Evolutionary conservation across 257 asterid species (phyloP), one percentile per base, ranked within the genome.

Genomic region (Capsicum chinense): DNA sequence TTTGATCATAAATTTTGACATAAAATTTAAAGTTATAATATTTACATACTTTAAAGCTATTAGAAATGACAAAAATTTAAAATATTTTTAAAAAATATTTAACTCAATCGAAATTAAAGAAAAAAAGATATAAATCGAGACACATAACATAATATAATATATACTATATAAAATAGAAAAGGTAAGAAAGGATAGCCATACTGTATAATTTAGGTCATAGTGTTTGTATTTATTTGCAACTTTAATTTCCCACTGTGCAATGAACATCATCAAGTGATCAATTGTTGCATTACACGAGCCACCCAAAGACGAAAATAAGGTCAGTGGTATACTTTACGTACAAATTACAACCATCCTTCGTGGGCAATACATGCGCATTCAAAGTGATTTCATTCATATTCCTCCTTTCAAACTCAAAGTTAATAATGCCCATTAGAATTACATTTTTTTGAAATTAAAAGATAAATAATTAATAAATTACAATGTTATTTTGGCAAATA

Each of bases 261-360:
- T 78, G 64, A 78, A 54, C 50, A 78, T 54, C 16, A 78, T 56
- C 33, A 78, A 54, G 13, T 78, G 82, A 78, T 50, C 4, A 7
- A 52, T 13, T 78, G 9, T 54, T 78, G 50, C 81, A 26, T 76
- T 54, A 76, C 26, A 54, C 44, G 81, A 54, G 19, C 81, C 81
- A 21, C 81, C 59, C 82, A 78, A 35, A 78, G 62, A 54, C 33
- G 82, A 3, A 54, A 54, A 78, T 78, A 54, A 78, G 82, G 82
- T 78, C 50, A 78, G 26, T 54, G 64, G 64, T 78, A 78, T 78
- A 54, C 82, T 78, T 78, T 78, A 78, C 82, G 82, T 78, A 64
- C 64, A 78, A 54, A 78, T 78, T 14, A 78, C 50, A 78, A 78
- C 82, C 64, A 78, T 78, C 19, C 47, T 78, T 54, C 81, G 26